Base-by-base conservation (phyloP, 441 rosid genomes). In the Cnidoscolus chayamansa region DNA sequence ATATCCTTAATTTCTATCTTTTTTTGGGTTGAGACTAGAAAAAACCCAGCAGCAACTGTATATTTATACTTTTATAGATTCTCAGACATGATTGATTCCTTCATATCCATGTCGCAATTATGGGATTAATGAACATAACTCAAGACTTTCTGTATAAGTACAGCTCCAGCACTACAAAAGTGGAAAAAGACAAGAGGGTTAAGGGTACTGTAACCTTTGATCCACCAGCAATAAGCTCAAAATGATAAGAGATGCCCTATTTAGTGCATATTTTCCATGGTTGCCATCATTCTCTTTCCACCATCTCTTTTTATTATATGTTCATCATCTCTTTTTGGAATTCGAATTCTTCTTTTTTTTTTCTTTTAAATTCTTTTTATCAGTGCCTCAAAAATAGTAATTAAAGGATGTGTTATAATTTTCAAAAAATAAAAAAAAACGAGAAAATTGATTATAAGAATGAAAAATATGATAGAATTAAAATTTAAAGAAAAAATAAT, bases 71-170 rank as follows among this genome's bases (percentile, higher is more conserved):
- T 30, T 65, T 40, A 65, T 53, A 50, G 57, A 65, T 49, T 20
- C 57, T 35, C 7, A 11, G 45, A 67, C 7, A 67, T 16, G 11
- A 30, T 5, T 25, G 32, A 63, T 16, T 12, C 45, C 50, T n/a
- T 1, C 58, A 71, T 63, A 63, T 72, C 69, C 63, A 50, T 63
- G 69, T 63, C 62, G 10, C 43, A 63, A 63, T 72, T 40, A 72
- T 72, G 48, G 65, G 53, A 8, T n/a, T n/a, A 7, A n/a, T 50
- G 67, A 71, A 61, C 7, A 7, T 12, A n/a, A 35, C 56, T 0
- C 37, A 56, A 10, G 9, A 16, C 72, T 45, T 40, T 48, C 8
- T 40, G 7, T 40, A 3, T 3, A 48, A 48, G 51, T 51, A 7
- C 12, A 69, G 31, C 53, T 57, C 55, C 11, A 70, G 16, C 57